Evolutionary conservation across 768 basidiomycete species (phyloP), one percentile per base, ranked within the genome.

Genomic region (Tephrocybe sp.): DNA sequence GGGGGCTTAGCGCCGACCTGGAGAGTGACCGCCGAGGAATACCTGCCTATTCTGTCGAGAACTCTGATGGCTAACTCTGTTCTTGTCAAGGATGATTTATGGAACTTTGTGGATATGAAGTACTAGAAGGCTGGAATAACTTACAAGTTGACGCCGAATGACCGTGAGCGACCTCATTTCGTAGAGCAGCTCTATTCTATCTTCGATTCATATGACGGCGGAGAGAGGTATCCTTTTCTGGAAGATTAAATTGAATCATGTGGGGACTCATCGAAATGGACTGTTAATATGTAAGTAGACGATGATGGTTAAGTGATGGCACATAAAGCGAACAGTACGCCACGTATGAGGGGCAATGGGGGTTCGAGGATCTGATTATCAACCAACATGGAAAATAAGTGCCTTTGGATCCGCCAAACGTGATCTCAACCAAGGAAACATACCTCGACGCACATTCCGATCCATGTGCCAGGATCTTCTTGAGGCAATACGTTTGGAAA

Each of bases 301-400:
- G n/a, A 30, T 30, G 28, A 11, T 5, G 6, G 11, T 30, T 30
- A 5, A 30, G 14, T 7, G 17, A 12, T 36, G 34, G 17, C 15
- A n/a, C 37, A 9, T 34, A 28, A 40, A 48, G 47, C 47, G 39
- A 49, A 15, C 17, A 49, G 15, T 7, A 48, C 47, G 47, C 37
- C 47, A 48, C 47, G 37, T 17, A 39, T 9, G 12, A n/a, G n/a
- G n/a, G n/a, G n/a, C n/a, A n/a, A n/a, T n/a, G n/a, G n/a, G n/a
- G n/a, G 8, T n/a, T 12, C 12, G 38, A 4, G n/a, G 5, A 39
- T 17, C n/a, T 21, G 38, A 39, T 39, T 5, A 30, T 5, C 28
- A 30, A 30, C 6, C 5, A 11, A n/a, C n/a, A n/a, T n/a, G n/a
- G n/a, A n/a, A n/a, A n/a, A n/a, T n/a, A n/a, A n/a, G n/a, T n/a